Conservation (phyloP, 2,329 filamentous ascomycete species). For the Lizonia empirigonia region DNA sequence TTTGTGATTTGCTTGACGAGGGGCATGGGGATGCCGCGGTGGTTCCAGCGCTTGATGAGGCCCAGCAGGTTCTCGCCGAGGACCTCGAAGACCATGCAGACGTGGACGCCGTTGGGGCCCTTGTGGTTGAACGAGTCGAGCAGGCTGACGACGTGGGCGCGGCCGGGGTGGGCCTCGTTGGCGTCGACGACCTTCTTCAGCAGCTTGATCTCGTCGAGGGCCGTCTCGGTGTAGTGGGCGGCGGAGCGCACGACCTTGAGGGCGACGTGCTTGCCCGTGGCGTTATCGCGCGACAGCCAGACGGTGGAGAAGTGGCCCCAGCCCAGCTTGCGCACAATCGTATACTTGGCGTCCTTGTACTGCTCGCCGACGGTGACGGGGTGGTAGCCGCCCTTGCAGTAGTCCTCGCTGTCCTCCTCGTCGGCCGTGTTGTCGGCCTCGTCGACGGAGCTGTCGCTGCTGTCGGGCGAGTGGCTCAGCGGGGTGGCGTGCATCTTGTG, state of each 20-base stretch:
- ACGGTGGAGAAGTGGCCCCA: slow-evolving; percentile 99
- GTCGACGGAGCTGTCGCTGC: slow-evolving; percentile 80
- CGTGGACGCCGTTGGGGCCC: slow-evolving; percentile 92
- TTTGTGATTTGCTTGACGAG: slow-evolving; percentile 99
- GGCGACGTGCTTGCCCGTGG: slow-evolving; percentile 89
- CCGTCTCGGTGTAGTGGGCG: slow-evolving; percentile 98
- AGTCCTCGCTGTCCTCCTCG: slow-evolving; percentile 98
- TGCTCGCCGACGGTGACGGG: slow-evolving; percentile 92
- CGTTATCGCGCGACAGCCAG: slow-evolving; percentile 82
- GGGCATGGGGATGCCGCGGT: slow-evolving; percentile 93
- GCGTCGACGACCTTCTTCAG: slow-evolving; percentile 96
- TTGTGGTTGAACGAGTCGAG: slow-evolving; percentile 98
- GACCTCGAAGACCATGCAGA: slow-evolving; percentile 99
- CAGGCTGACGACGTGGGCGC: slow-evolving; percentile 93
- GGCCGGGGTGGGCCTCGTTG: slow-evolving; percentile 91
- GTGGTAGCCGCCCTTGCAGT: slow-evolving; percentile 98
- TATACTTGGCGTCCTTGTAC: slow-evolving; percentile 97
- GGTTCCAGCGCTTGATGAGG: slow-evolving; percentile 98
- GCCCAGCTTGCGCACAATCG: slow-evolving; percentile 91
- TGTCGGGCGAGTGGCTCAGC: slow-evolving; percentile 76
- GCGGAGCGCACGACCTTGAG: slow-evolving; percentile 97
- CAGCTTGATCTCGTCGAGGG: slow-evolving; percentile 97
- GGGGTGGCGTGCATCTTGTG: slow-evolving; percentile 58
- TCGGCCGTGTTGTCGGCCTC: slow-evolving; percentile 88
- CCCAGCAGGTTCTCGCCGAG: slow-evolving; percentile 93